Evolutionary conservation across 2,329 filamentous ascomycete species (phyloP), one percentile per base, ranked within the genome.

Genomic region (Chalara sp.): DNA sequence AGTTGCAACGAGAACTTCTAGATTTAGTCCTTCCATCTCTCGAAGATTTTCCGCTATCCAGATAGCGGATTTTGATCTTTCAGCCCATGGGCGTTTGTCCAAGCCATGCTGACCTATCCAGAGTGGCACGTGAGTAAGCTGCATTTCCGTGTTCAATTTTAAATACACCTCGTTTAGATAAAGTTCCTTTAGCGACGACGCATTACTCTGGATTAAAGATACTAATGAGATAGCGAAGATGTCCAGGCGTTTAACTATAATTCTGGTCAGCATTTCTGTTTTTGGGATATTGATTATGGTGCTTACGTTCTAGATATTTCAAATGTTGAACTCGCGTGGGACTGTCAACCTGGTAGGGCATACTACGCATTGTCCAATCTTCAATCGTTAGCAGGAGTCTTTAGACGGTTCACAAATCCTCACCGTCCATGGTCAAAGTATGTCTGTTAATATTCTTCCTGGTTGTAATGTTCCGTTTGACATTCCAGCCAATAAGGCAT

Each of bases 401-500:
- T 30, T 43, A 21, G 8, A 43, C 40, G 3, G n/a, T 10, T 11
- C n/a, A 46, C 6, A 13, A 35, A 13, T 13, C 6, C 44, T 21
- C 6, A 46, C 44, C 44, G 37, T 37, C 32, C 54, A 48, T 44
- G 5, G 46, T 10, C 5, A 61, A 39, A 13, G 40, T 44, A 50
- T 54, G 54, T 11, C 46, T 46, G 37, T 61, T 54, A 48, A 49
- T 21, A 21, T 37, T 8, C n/a, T n/a, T 53, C 31, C 61, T 53
- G 5, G 53, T 58, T 6, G 47, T 53, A 29, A 49, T 57, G 13
- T 58, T 52, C 48, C 60, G 59, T 45, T 58, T 60, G 13, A 56
- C 50, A 47, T 61, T 65, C 63, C 60, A 66, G n/a, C 74, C 73
- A 8, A 74, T 67, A 12, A 79, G 56, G 52, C 74, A 77, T 13